These are phyloP conservation scores for Coemansia sp. DNA, from an alignment of 192 early-diverging fungal genomes.

Conservation along the genomic window DNA sequence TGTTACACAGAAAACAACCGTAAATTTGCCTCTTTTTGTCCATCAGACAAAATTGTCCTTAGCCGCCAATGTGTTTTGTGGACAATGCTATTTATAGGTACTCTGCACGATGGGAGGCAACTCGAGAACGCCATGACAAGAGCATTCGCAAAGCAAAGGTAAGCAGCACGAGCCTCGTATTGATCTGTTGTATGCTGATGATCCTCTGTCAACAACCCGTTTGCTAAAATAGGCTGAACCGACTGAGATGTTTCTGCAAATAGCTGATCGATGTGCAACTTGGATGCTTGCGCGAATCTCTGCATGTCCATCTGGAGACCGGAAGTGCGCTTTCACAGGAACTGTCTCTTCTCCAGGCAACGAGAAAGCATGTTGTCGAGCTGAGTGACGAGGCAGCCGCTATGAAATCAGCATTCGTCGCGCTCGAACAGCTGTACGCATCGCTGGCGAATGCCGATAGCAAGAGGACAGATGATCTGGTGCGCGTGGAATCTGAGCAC, in stretches of 20 bases:
- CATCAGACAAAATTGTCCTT: not conserved
- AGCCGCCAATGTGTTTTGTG: not conserved
- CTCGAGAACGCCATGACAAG: constrained; percentile 35
- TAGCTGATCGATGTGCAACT: constrained; percentile 40
- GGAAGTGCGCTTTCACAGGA: constrained; percentile 18
- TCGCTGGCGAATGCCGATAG: constrained; percentile 19
- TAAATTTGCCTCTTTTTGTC: not conserved
- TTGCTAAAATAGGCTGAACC: not conserved
- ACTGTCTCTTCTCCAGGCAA: constrained; percentile 17
- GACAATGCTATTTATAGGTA: constrained; percentile 34
- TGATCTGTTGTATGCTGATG: not conserved
- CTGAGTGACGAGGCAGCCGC: constrained; percentile 19
- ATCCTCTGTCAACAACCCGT: not conserved
- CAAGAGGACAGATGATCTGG: constrained; percentile 24
- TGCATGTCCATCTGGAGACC: constrained; percentile 23
- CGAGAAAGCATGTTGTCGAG: constrained; percentile 18
- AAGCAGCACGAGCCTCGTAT: not conserved
- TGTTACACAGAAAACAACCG: not conserved
- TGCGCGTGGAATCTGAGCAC: constrained; percentile 23
- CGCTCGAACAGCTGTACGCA: constrained; percentile 29
- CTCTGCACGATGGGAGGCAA: constrained; percentile 26
- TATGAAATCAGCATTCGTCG: constrained; percentile 17
- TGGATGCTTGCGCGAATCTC: constrained; percentile 1
- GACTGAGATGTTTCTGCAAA: not conserved
- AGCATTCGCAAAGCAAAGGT: constrained; percentile 43